These are phyloP conservation scores for Penicillium sp. DNA, from an alignment of 2,329 filamentous ascomycete species.

Conservation along the genomic window DNA sequence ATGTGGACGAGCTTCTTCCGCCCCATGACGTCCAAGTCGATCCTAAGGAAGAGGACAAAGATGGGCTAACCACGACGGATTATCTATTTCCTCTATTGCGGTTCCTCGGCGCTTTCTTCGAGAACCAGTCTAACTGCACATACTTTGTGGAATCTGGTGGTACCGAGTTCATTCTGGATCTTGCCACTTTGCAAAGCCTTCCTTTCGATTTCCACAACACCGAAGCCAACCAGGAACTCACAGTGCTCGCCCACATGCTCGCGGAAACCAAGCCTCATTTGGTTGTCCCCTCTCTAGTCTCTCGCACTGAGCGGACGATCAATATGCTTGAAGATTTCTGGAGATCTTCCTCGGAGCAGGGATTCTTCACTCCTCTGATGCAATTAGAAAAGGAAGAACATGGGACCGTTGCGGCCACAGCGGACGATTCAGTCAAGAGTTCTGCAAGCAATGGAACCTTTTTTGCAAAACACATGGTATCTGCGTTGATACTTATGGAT, in stretches of 20 bases:
- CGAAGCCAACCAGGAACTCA: slow-evolving; percentile 70
- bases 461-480: slow-evolving; percentile 77
- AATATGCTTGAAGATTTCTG: slow-evolving; percentile 71
- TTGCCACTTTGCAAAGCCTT: slow-evolving; percentile 80
- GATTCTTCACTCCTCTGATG: slow-evolving; percentile 74
- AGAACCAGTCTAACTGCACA: slow-evolving; percentile 72
- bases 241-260: slow-evolving; percentile 75
- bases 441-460: slow-evolving; percentile 68
- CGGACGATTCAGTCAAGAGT: slow-evolving; percentile 35
- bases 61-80: slow-evolving; percentile 62
- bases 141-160: slow-evolving; percentile 80
- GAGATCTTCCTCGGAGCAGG: slow-evolving; percentile 50
- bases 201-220: slow-evolving; percentile 73
- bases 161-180: slow-evolving; percentile 81
- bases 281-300: slow-evolving; percentile 79
- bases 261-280: slow-evolving; percentile 81
- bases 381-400: slow-evolving; percentile 31
- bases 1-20: slow-evolving; percentile 34
- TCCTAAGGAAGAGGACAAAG: slow-evolving; percentile 55
- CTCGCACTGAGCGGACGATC: slow-evolving; percentile 72
- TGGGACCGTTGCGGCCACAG: slow-evolving; percentile 20
- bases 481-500: slow-evolving; percentile 75
- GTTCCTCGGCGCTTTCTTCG: slow-evolving; percentile 79
- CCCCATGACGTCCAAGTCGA: slow-evolving; percentile 35
- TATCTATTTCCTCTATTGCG: slow-evolving; percentile 78